phyloP scores from a whole-genome alignment of 176 grass and related monocot genomes.

The Oryza australiensis region DNA sequence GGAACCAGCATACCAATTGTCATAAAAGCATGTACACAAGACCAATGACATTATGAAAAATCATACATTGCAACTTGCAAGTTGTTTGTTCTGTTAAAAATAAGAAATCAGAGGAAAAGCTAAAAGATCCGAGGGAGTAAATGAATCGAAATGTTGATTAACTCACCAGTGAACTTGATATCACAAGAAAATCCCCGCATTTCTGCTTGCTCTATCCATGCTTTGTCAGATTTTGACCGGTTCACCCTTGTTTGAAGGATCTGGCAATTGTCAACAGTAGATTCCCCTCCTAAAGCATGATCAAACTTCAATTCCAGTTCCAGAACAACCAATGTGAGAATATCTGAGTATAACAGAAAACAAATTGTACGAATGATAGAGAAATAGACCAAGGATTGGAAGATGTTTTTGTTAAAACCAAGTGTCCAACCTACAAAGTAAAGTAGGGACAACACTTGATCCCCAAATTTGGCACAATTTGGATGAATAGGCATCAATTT shows the following conservation, averaged over 20 bases:
- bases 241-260: constrained; percentile 94
- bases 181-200: constrained; percentile 85
- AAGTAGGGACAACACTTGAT: not conserved
- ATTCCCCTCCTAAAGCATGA: constrained; percentile 69
- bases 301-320: not conserved
- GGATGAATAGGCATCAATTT: not conserved
- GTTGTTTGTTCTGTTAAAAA: not conserved
- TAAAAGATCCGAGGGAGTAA: not conserved
- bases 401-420: not conserved
- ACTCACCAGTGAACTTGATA: constrained; percentile 83
- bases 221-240: constrained; percentile 80
- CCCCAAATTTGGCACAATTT: not conserved
- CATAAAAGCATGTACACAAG: not conserved
- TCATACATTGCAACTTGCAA: not conserved
- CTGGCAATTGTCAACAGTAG: constrained; percentile 87
- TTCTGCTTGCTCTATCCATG: constrained; percentile 69
- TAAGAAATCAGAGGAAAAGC: not conserved
- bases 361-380: not conserved
- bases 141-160: not conserved
- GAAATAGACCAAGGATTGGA: not conserved
- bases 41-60: constrained; percentile 11
- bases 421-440: not conserved
- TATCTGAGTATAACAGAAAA: not conserved
- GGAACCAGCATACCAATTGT: not conserved
- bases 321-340: not conserved